These are phyloP conservation scores for Xylaria venustula DNA, from an alignment of 495 filamentous ascomycete species.

Conservation along the genomic window DNA sequence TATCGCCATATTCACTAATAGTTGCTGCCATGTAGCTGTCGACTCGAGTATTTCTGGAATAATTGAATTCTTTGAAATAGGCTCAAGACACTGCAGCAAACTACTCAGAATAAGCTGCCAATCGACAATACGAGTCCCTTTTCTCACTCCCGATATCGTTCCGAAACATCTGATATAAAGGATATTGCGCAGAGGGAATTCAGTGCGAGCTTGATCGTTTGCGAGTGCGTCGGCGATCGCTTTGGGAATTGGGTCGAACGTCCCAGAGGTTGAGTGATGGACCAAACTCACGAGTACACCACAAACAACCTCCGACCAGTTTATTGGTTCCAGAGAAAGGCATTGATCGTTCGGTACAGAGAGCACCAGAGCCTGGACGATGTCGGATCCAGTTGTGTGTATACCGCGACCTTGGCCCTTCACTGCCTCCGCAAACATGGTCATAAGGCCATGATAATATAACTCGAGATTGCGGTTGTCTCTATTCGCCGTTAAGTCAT, in stretches of 20 bases:
- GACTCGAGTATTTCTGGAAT: slow-evolving; percentile 40
- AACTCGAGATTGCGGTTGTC: slow-evolving; percentile 51
- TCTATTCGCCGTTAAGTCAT: slow-evolving; percentile 59
- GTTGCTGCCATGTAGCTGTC: slow-evolving; percentile 50
- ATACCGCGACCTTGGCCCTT: slow-evolving; percentile 77
- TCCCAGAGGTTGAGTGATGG: slow-evolving; percentile 75
- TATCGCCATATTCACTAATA: slow-evolving; percentile 64
- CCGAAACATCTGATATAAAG: slow-evolving; percentile 65
- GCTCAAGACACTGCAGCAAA: slow-evolving; percentile 54
- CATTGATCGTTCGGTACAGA: slow-evolving; percentile 51
- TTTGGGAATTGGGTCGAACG: slow-evolving; percentile 61
- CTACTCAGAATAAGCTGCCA: slow-evolving; percentile 67
- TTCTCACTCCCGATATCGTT: slow-evolving; percentile 67
- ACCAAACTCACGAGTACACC: slow-evolving; percentile 77
- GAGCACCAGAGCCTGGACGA: slow-evolving; percentile 61
- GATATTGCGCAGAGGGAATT: slow-evolving; percentile 40
- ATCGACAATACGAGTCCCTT: slow-evolving; percentile 67
- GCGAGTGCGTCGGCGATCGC: slow-evolving; percentile 52
- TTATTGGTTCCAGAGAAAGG: slow-evolving; percentile 37
- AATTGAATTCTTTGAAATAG: slow-evolving; percentile 31
- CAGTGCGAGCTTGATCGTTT: slow-evolving; percentile 28
- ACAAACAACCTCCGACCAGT: slow-evolving; percentile 61
- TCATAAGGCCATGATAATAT: slow-evolving; percentile 87
- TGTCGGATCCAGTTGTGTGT: slow-evolving; percentile 75
- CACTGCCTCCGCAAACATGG: slow-evolving; percentile 82